Evolutionary conservation across 2,329 filamentous ascomycete genomes (phyloP), one percentile per base, ranked within the genome.

Genomic region (Capronia americana): DNA sequence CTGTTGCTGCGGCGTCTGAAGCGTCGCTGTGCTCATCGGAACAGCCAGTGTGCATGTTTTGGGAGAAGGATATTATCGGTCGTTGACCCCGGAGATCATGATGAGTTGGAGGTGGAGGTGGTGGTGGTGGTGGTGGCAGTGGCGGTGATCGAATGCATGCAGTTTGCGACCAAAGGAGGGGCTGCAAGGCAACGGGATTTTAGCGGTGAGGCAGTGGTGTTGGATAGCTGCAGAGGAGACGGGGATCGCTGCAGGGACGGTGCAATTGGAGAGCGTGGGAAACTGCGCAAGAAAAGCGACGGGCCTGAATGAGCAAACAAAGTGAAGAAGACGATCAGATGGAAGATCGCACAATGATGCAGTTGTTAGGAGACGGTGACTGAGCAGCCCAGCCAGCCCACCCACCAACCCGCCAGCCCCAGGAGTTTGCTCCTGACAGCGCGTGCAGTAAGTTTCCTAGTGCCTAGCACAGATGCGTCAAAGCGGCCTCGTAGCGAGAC

Each of bases 51-150:
- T 50, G 69, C 70, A 72, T 68, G 54, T 68, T 67, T 63, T 61
- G 11, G 10, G 20, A 32, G 28, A 55, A 32, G 28, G 24, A 20
- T 50, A 64, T 70, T 74, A 65, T 71, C 67, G 51, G 67, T 68
- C 62, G 72, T 70, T 12, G 72, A 72, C 64, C 74, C 74, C 70
- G 72, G 73, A 20, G 69, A 69, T 55, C 74, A 67, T 67, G 61
- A 58, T 32, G 38, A 44, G 38, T n/a, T 17, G 14, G 38, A n/a
- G 17, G 38, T 2, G 17, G 34, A 38, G 34, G 34, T 2, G 4
- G 34, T 2, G 11, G 12, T 3, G 5, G 54, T 48, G 17, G 57
- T 68, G 44, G 26, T 41, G 68, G 57, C 30, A 7, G 54, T 44
- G 17, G 57, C 68, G 44, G 26, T 46, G 68, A 55, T 28, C 50